Evolutionary conservation across 2,329 filamentous ascomycete genomes (phyloP).

Genomic region (Alternaria ethzedia): DNA sequence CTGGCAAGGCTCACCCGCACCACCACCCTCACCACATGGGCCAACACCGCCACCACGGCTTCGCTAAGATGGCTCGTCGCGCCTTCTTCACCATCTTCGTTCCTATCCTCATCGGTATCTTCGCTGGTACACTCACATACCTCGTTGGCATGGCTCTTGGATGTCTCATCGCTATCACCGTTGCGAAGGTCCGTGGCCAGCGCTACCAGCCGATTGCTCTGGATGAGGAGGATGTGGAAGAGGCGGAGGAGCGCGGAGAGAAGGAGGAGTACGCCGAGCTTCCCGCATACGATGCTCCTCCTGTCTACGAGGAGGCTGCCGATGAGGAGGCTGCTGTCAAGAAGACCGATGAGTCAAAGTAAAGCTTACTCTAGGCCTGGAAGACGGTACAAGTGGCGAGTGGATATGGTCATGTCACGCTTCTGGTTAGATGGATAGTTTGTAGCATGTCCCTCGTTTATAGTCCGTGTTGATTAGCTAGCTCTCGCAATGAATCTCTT

Average conservation of each 20-base stretch:
- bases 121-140: constrained; percentile 71
- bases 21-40: constrained; percentile 30
- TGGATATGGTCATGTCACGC: constrained; percentile 1
- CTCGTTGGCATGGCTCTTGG: constrained; percentile 71
- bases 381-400: background rate
- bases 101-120: constrained; percentile 71
- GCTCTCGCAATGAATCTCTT: constrained; percentile 12
- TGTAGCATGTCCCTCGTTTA: background rate
- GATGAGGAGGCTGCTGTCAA: constrained; percentile 39
- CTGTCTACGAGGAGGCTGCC: constrained; percentile 45
- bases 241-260: constrained; percentile 32
- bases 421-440: constrained; percentile 1
- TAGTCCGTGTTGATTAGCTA: constrained; percentile 1
- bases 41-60: constrained; percentile 29
- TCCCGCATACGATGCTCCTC: constrained; percentile 47
- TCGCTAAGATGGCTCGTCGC: constrained; percentile 51
- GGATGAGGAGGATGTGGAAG: constrained; percentile 40
- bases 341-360: constrained; percentile 28
- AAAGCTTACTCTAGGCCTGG: background rate
- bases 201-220: constrained; percentile 43
- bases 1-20: constrained; percentile 33
- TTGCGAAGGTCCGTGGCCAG: constrained; percentile 61
- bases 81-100: constrained; percentile 69
- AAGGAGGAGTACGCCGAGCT: constrained; percentile 45
- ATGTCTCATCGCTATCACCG: constrained; percentile 65